Evolutionary conservation across 768 basidiomycete species (phyloP), one percentile per base, ranked within the genome.

Genomic region (Suillus variegatus): DNA sequence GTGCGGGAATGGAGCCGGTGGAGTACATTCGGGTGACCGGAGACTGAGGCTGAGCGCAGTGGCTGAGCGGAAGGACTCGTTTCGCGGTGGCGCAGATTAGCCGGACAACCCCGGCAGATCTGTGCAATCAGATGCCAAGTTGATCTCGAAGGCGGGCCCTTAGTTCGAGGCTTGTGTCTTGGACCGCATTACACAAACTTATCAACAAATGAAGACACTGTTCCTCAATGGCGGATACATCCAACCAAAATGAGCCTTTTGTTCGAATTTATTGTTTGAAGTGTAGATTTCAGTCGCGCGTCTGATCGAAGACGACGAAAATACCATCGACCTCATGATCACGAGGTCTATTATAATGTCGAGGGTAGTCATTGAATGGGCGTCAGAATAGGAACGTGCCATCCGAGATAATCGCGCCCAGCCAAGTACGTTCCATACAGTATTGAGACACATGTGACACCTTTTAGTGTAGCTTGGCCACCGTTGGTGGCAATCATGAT

Each of bases 1-100:
- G 58, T 41, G 25, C n/a, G 20, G 18, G 32, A 55, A 18, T 60
- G 40, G 58, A 43, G 58, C 58, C 40, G 58, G 58, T 16, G 16
- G 57, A 58, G 38, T 58, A 16, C 4, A 41, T 16, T 16, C 40
- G 16, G 22, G 16, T 40, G 12, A 25, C 57, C 25, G 57, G 10
- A 10, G 56, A 40, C 22, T 58, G 22, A 60, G 57, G 57, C 57
- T 60, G 58, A 43, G 58, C 41, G 18, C 16, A 54, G 52, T 58
- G 57, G 57, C 38, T 41, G 40, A 41, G 40, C 57, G 25, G 22
- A 22, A 25, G 16, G 56, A n/a, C 8, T 22, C 38, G 38, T 38
- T 38, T 22, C 22, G 57, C 38, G 22, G 57, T 28, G 58, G 58
- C 40, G 10, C 6, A 28, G 28, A 43, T 60, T 60, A 43, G 7